phyloP scores from a whole-genome alignment of 2,329 filamentous ascomycete species.

The Clonostachys rosea region DNA sequence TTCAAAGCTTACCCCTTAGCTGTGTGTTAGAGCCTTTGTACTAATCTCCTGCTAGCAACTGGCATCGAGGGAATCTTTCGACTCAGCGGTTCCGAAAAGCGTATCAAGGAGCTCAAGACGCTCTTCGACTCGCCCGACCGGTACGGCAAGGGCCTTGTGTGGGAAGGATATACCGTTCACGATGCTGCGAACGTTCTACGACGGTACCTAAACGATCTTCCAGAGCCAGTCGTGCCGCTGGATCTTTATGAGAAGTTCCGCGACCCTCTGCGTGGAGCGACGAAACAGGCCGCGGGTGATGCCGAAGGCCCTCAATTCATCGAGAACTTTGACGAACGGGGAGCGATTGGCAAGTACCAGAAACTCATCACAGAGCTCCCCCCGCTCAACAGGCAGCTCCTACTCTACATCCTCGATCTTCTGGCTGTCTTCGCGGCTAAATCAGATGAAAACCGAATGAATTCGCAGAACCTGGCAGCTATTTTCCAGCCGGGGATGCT shows the following conservation, averaged over 20 bases:
- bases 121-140: constrained; percentile 92
- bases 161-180: constrained; percentile 97
- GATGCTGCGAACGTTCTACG: constrained; percentile 96
- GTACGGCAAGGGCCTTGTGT: constrained; percentile 94
- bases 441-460: constrained; percentile 96
- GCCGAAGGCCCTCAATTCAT: constrained; percentile 65
- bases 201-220: constrained; percentile 91
- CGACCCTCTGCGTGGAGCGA: constrained; percentile 69
- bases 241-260: constrained; percentile 91
- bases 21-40: background rate
- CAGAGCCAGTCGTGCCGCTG: constrained; percentile 92
- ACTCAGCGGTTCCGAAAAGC: constrained; percentile 91
- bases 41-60: constrained; percentile 59
- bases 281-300: constrained; percentile 67
- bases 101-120: constrained; percentile 92
- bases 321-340: constrained; percentile 57
- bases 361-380: constrained; percentile 88
- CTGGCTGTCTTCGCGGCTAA: constrained; percentile 97
- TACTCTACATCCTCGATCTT: constrained; percentile 93
- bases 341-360: constrained; percentile 81
- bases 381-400: constrained; percentile 84
- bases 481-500: constrained; percentile 98
- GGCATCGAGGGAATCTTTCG: constrained; percentile 96
- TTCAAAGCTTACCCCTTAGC: background rate
- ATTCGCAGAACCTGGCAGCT: constrained; percentile 85